These are phyloP conservation scores for Marasmius sp. DNA, from an alignment of 1,284 basidiomycete genomes.

Conservation along the genomic window DNA sequence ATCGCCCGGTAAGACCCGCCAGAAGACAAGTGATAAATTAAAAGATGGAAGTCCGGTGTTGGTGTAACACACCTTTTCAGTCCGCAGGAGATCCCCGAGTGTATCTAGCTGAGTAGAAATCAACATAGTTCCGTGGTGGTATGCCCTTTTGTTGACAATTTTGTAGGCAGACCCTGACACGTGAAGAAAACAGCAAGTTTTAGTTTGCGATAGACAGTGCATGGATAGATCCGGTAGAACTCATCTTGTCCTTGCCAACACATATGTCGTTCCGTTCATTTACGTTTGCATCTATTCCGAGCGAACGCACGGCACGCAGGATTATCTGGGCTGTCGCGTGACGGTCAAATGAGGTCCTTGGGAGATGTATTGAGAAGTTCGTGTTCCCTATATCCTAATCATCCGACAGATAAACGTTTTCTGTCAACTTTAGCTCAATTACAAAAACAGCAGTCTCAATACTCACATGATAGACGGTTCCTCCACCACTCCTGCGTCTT, in stretches of 20 bases:
- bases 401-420: conserved; percentile 1
- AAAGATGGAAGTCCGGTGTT: conserved; percentile 4
- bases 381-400: conserved; percentile 92
- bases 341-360: conserved; percentile 81
- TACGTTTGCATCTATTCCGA: conserved; percentile 73
- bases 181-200: conserved; percentile 40
- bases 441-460: background rate
- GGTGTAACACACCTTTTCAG: conserved; percentile 59
- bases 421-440: background rate
- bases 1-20: background rate
- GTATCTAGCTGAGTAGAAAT: conserved; percentile 77
- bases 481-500: conserved; percentile 91
- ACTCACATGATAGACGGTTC: conserved; percentile 94
- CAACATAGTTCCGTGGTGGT: conserved; percentile 99
- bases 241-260: conserved; percentile 83
- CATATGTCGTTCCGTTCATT: conserved; percentile 94
- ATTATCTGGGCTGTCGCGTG: conserved; percentile 79
- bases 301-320: conserved; percentile 72
- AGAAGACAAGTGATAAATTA: background rate
- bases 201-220: background rate
- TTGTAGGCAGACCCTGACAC: conserved; percentile 98
- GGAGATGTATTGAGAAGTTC: conserved; percentile 94
- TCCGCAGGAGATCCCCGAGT: conserved; percentile 72
- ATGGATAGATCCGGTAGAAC: conserved; percentile 29
- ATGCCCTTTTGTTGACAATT: conserved; percentile 87